Percentiles rank a stretch among this genome's conserved stretches.
Evolutionary conservation across 768 basidiomycete genomes (phyloP).

Genomic region (Mycena kentingensis): DNA sequence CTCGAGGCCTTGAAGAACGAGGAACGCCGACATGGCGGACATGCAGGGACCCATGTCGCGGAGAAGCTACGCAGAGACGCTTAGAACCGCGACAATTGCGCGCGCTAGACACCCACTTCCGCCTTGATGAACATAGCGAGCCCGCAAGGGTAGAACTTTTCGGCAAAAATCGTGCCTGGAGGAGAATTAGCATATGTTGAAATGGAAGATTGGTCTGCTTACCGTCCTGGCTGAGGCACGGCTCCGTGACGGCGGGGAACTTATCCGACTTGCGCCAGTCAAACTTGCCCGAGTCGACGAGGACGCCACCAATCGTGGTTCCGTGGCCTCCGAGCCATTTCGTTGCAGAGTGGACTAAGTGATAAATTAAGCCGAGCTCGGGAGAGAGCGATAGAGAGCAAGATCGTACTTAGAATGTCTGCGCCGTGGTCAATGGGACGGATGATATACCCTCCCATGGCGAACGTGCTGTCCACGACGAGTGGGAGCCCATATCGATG

Average conservation of each 20-base stretch:
- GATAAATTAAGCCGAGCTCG: constrained; percentile 28
- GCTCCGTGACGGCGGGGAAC: constrained; percentile 53
- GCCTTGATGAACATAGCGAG: constrained; percentile 8
- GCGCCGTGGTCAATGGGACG: constrained; percentile 56
- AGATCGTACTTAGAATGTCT: constrained; percentile 33
- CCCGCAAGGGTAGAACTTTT: constrained; percentile 8
- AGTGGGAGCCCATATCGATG: constrained; percentile 52
- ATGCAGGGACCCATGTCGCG: constrained; percentile 67
- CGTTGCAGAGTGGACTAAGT: constrained; percentile 51
- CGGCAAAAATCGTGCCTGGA: constrained; percentile 7
- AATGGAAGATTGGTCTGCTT: too few species aligned
- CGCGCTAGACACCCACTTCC: background rate
- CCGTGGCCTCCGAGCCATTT: constrained; percentile 63
- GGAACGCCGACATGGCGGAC: constrained; percentile 73
- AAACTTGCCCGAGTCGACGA: constrained; percentile 58
- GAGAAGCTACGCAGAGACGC: constrained; percentile 33
- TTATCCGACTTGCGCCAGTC: constrained; percentile 46
- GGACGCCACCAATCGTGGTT: constrained; percentile 53
- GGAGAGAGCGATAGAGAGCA: background rate
- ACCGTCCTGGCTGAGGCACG: constrained; percentile 23
- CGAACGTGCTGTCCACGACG: constrained; percentile 58
- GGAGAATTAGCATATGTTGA: too few species aligned
- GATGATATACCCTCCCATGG: constrained; percentile 52
- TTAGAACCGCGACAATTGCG: background rate
- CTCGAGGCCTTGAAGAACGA: constrained; percentile 74